Conservation (phyloP, 2,329 filamentous ascomycete species). For the Cladosporium austrohemisphaericum region DNA sequence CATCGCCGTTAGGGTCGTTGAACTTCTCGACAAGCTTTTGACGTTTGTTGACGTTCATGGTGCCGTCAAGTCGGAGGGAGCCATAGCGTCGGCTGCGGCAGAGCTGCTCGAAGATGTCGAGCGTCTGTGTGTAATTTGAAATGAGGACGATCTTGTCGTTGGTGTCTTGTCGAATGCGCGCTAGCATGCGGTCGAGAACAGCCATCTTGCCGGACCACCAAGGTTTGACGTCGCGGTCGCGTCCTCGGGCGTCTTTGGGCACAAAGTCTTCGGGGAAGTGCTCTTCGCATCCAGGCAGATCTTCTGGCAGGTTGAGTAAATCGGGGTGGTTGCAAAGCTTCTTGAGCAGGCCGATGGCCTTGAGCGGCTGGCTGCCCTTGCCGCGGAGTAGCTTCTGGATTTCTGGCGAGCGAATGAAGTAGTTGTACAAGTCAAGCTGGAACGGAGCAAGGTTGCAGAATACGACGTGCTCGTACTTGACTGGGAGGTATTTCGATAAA, state of each 20-base stretch:
- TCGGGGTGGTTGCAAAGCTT: conserved; percentile 99
- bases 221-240: conserved; percentile 86
- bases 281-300: conserved; percentile 81
- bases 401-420: conserved; percentile 93
- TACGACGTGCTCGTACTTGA: conserved; percentile 99
- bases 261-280: conserved; percentile 83
- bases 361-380: conserved; percentile 92
- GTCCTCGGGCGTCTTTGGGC: conserved; percentile 78
- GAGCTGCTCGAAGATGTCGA: conserved; percentile 89
- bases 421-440: conserved; percentile 89
- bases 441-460: conserved; percentile 95
- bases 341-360: conserved; percentile 94
- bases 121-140: conserved; percentile 94
- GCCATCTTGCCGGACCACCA: conserved; percentile 99
- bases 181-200: conserved; percentile 91
- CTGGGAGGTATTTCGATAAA: conserved; percentile 90
- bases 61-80: conserved; percentile 84
- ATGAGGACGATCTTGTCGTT: conserved; percentile 99
- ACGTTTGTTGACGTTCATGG: conserved; percentile 95
- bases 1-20: conserved; percentile 83
- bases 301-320: conserved; percentile 74
- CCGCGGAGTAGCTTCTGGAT: conserved; percentile 88
- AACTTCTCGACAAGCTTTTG: conserved; percentile 97
- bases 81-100: conserved; percentile 84
- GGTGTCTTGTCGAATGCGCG: conserved; percentile 88